Conservation (phyloP, 1,284 basidiomycete species). For the Tetrapyrgos nigripes region DNA sequence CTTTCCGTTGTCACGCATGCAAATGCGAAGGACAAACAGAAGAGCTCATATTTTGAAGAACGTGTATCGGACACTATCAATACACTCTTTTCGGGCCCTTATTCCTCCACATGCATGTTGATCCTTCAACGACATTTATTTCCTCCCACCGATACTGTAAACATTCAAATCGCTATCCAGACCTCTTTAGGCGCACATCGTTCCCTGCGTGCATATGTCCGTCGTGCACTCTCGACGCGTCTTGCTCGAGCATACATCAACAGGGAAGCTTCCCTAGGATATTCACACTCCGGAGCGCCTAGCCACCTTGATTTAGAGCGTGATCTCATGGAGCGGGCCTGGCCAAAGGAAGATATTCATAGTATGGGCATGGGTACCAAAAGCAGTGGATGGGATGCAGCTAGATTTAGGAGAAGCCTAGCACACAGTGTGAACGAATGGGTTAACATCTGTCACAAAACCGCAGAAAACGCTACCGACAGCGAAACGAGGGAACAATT, state of each 20-base stretch:
- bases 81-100: constrained; percentile 66
- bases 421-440: constrained; percentile 60
- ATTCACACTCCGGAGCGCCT: constrained; percentile 64
- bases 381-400: constrained; percentile 64
- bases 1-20: constrained; percentile 52
- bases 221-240: constrained; percentile 62
- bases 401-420: constrained; percentile 60
- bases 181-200: constrained; percentile 70
- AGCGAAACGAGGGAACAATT: neutral
- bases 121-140: constrained; percentile 60
- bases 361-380: constrained; percentile 36
- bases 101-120: constrained; percentile 65
- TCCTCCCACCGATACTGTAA: constrained; percentile 21
- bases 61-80: constrained; percentile 61
- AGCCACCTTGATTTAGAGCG: constrained; percentile 61
- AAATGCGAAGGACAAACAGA: constrained; percentile 22
- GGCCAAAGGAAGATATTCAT: constrained; percentile 61
- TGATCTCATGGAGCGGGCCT: constrained; percentile 72
- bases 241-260: constrained; percentile 70
- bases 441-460: constrained; percentile 46
- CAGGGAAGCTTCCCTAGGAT: constrained; percentile 55
- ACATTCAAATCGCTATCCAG: constrained; percentile 32
- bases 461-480: neutral
- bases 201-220: constrained; percentile 67
- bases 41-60: constrained; percentile 53